Conservation (phyloP, 345 rosid species). For the Murraya koenigii region DNA sequence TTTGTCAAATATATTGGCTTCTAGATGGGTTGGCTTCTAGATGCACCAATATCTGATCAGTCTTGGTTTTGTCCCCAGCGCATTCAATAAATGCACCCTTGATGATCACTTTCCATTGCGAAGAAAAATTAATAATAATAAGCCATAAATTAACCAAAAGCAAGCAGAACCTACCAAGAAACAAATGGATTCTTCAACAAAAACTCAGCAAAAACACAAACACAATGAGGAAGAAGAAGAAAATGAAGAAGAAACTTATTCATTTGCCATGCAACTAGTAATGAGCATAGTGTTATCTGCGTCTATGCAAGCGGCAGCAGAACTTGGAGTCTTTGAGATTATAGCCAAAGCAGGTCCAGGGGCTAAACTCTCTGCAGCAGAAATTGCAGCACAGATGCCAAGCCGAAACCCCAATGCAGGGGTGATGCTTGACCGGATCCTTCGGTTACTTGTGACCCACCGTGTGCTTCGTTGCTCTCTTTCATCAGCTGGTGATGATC, state of each 20-base stretch:
- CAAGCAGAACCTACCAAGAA: neutral
- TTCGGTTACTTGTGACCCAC: conserved; percentile 48
- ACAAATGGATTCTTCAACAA: neutral
- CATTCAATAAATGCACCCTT: neutral
- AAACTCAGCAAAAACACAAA: neutral
- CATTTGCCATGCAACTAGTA: conserved; percentile 18
- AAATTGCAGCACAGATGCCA: conserved; percentile 34
- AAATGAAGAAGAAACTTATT: conserved; percentile 3
- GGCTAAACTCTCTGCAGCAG: conserved; percentile 39
- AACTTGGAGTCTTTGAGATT: conserved; percentile 35
- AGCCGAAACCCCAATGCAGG: conserved; percentile 40
- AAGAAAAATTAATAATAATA: no score
- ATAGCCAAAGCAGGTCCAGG: conserved; percentile 36
- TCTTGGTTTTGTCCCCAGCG: no score
- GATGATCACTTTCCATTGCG: neutral
- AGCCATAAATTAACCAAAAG: no score
- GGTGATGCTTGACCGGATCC: conserved; percentile 48
- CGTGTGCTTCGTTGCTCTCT: conserved; percentile 37
- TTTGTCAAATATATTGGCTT: no score
- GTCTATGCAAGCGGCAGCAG: conserved; percentile 31
- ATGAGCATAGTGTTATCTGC: conserved; percentile 23
- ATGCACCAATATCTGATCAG: no score
- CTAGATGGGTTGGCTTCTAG: no score
- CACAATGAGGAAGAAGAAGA: neutral
- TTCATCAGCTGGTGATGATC: conserved; percentile 4